Base-by-base conservation (phyloP, 2,329 filamentous ascomycete genomes). In the Colletotrichum lupini region DNA sequence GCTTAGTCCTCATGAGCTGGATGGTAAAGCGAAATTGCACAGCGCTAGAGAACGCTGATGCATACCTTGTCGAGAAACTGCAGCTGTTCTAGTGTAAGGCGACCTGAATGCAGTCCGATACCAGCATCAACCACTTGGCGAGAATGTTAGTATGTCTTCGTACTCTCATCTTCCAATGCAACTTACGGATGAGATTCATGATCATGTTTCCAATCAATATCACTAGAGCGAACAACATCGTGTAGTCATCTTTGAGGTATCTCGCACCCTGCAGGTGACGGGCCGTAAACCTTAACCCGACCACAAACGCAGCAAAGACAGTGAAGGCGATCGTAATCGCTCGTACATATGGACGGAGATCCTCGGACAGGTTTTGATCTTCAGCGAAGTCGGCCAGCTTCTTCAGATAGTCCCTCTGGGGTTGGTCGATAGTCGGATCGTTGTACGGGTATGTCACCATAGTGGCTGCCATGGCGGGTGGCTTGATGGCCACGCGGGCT, bases 301-400 rank as follows among this genome's bases (percentile, higher is more conserved):
- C 71, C 12, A 73, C 56, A 5, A 71, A 57, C 8, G 67, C 49
- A 55, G 71, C 71, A 11, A 73, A 57, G n/a, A 26, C 61, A 42
- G 71, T 73, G 8, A 73, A 73, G 19, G 71, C 71, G 9, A 73
- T 71, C 4, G 71, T 73, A 35, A 73, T 37, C 11, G n/a, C 67
- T 24, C 67, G 60, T n/a, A 73, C 60, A 61, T 73, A 73, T 7
- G 42, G 12, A 4, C 67, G 60, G 4, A 71, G 49, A 24, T 73
- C 71, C 16, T 73, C 71, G 8, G 64, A 52, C 11, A 73, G 60
- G 5, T 66, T 66, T n/a, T 73, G 71, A 5, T 66, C 56, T 22
- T 56, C 71, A 14, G 60, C 71, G 6, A 73, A 66, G 28, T 35
- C 37, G 61, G 71, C 71, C 60, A 73, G 67, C 37, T 57, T 65